These are phyloP conservation scores for Chaetomium olivaceum DNA, from an alignment of 2,329 filamentous ascomycete genomes.

Conservation along the genomic window DNA sequence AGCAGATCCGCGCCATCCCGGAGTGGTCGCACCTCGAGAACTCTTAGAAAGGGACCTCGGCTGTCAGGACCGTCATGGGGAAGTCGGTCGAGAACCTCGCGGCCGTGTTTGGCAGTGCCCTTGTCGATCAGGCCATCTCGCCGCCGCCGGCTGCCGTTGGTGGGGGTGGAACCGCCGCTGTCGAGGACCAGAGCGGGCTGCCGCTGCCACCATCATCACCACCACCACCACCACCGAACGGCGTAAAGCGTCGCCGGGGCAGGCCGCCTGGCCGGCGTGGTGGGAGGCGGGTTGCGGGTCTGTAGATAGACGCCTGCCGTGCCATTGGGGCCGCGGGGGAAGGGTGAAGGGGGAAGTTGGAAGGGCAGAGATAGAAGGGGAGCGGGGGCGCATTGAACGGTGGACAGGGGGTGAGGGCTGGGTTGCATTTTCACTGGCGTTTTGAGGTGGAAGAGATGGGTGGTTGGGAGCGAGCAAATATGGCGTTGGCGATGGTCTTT, in stretches of 20 bases:
- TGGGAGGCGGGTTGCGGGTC: background rate
- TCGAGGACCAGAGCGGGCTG: too few species aligned
- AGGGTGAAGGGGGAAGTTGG: too few species aligned
- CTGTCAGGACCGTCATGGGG: background rate
- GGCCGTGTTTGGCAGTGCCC: too few species aligned
- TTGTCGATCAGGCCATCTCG: too few species aligned
- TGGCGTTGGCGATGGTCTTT: background rate
- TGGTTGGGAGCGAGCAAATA: background rate
- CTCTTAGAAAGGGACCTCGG: slow-evolving; percentile 26
- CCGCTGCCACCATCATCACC: too few species aligned
- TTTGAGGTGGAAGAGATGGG: background rate
- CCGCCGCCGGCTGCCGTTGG: background rate
- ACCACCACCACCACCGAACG: too few species aligned
- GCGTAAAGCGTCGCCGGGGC: slow-evolving; percentile 1
- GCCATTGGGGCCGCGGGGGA: too few species aligned
- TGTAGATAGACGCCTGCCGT: background rate
- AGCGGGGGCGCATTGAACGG: too few species aligned
- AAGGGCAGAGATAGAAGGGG: background rate
- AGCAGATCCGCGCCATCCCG: slow-evolving; percentile 84
- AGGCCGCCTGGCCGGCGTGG: background rate
- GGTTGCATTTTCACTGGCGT: slow-evolving; percentile 12
- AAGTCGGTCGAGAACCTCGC: too few species aligned
- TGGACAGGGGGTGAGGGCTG: background rate
- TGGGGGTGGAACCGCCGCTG: background rate
- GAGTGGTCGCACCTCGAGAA: slow-evolving; percentile 71